A percentile compares a stretch with the other conserved stretches of the same genome.
Evolutionary conservation across 2,329 filamentous ascomycete species (phyloP).

Genomic region (Scolecobasidium constrictum): DNA sequence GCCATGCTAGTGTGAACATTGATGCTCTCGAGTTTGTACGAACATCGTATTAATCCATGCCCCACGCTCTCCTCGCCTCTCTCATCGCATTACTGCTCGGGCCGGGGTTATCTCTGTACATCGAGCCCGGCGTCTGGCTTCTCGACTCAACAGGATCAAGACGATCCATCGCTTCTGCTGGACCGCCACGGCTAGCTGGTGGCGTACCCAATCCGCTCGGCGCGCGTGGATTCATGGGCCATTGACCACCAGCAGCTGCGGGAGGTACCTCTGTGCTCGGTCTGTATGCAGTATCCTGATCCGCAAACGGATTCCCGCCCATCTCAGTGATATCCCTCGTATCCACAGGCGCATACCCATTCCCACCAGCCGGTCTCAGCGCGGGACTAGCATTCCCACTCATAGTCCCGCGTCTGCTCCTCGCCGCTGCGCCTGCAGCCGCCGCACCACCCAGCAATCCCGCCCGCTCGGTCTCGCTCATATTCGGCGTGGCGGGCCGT

Average conservation of each 20-base stretch:
- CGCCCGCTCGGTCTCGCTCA: neutral
- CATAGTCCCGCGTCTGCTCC: neutral
- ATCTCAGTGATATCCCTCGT: neutral
- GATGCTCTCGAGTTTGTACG: too few relatives aligned
- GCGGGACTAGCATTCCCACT: neutral
- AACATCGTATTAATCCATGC: slow-evolving; percentile 7
- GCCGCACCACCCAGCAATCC: slow-evolving; percentile 3
- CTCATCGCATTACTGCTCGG: neutral
- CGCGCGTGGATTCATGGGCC: slow-evolving; percentile 6
- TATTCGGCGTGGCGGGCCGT: neutral
- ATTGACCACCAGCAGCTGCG: neutral
- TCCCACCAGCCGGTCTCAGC: neutral
- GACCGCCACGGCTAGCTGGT: neutral
- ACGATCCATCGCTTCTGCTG: neutral
- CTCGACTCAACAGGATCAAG: neutral
- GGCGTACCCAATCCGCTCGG: slow-evolving; percentile 2
- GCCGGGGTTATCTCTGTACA: neutral
- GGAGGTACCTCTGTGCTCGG: neutral
- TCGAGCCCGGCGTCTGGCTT: neutral
- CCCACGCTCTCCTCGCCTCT: slow-evolving; percentile 7
- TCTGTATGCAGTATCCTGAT: neutral
- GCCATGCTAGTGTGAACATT: too few relatives aligned
- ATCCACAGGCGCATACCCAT: slow-evolving; percentile 3
- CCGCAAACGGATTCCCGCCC: slow-evolving; percentile 1
- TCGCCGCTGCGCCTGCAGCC: neutral